A percentile compares a stretch with the other conserved stretches of the same genome.
phyloP scores from a whole-genome alignment of 345 rosid species.

The Raphanus sativus region DNA sequence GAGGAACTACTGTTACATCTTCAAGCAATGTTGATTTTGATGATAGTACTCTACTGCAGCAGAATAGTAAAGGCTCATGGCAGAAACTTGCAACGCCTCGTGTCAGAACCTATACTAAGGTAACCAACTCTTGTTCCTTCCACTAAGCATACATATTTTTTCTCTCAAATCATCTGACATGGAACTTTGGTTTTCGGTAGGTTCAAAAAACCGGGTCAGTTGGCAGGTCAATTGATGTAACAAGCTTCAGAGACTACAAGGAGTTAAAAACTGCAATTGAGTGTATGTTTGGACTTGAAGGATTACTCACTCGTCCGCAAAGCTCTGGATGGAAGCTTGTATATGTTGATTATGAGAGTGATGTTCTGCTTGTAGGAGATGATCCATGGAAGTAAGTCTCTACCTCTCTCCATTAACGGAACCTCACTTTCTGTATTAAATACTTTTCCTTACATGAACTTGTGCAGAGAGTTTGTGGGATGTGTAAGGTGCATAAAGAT shows the following conservation, averaged over 20 bases:
- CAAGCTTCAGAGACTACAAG: constrained; percentile 72
- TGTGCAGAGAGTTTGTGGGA: constrained; percentile 82
- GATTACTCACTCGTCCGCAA: constrained; percentile 72
- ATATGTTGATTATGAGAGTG: constrained; percentile 93
- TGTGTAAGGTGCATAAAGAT: constrained; percentile 98
- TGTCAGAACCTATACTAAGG: constrained; percentile 92
- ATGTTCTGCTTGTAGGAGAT: constrained; percentile 94
- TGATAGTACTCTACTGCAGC: constrained; percentile 66
- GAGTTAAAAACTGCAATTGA: constrained; percentile 86
- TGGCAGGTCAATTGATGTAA: constrained; percentile 93
- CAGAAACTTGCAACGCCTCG: constrained; percentile 73
- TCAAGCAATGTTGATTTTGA: constrained; percentile 87
- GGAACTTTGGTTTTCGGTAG: constrained; percentile 38
- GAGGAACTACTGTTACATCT: constrained; percentile 67
- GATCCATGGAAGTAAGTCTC: constrained; percentile 97
- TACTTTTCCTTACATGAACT: constrained; percentile 6
- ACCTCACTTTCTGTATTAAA: background rate
- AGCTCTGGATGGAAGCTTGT: constrained; percentile 95
- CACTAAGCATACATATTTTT: background rate
- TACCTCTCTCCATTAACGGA: background rate
- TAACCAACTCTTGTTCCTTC: constrained; percentile 13
- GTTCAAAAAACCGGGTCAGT: constrained; percentile 98
- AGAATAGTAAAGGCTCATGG: constrained; percentile 61
- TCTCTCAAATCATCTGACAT: background rate
- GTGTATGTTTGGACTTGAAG: constrained; percentile 92